Base-by-base conservation (phyloP, 2,329 filamentous ascomycete species). In the Beauveria medogensis region DNA sequence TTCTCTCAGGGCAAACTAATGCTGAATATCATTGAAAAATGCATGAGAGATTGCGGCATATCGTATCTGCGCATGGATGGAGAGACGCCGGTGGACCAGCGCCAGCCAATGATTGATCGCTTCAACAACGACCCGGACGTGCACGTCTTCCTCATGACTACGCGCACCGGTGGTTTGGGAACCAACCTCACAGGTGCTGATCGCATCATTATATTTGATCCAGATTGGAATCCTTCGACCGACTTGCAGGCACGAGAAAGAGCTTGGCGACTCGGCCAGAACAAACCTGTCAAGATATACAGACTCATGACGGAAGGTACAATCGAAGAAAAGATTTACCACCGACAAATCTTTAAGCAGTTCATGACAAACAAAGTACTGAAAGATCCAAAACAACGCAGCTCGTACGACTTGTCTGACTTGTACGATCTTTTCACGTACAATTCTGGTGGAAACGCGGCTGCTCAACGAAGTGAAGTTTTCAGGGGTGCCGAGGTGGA, bases 311-410 rank as follows among this genome's bases (percentile, higher is more conserved):
- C 91, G 4, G 91, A 93, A 5, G 94, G 94, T 1, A 99, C 95
- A 0, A 99, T 99, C 26, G 94, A 99, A 71, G 94, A 99, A 74
- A 99, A 99, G 77, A 99, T 99, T 34, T 99, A 97, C 65, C 93
- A 99, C 73, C 89, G 95, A 18, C 94, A 99, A 70, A 94, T 99
- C 55, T 99, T 96, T 80, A 99, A 99, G 74, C 93, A 97, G 68
- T 97, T 97, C 70, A 80, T 99, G 64, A 94, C 92, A 3, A 96
- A 97, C 76, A 97, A 97, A 73, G 92, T 99, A 7, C 74, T 99
- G 55, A 92, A 90, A 67, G 93, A 99, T 68, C 92, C 94, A 0
- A 96, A 96, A 69, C 92, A 97, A 72, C 86, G 91, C 24, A 91
- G 94, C 65, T 92, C 89, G 0, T 96, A 97, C 72, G 91, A 96